phyloP scores from a whole-genome alignment of 140 eudicot species.

The Flaveria floridana region DNA sequence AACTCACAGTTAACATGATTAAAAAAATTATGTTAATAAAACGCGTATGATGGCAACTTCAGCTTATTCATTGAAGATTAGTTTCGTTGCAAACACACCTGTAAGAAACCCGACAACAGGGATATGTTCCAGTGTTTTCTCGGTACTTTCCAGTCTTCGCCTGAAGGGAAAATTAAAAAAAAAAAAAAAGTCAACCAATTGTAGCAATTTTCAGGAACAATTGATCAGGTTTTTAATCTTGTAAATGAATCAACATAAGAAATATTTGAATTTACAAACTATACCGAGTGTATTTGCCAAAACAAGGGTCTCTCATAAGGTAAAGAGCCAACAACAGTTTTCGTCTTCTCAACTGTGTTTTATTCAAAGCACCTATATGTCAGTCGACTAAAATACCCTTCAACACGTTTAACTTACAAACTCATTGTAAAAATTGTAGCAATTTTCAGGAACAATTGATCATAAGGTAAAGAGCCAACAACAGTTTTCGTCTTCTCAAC shows the following conservation, averaged over 20 bases:
- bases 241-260: not conserved
- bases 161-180: conserved; percentile 34
- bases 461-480: conserved; percentile 88
- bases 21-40: too few species aligned
- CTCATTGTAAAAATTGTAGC: not conserved
- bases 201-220: too few species aligned
- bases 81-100: conserved; percentile 44
- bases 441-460: not conserved
- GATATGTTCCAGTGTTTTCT: conserved; percentile 64
- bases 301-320: conserved; percentile 97
- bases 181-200: not conserved
- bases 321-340: conserved; percentile 79
- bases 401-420: not conserved
- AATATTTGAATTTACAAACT: not conserved
- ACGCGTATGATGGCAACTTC: too few species aligned
- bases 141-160: conserved; percentile 66
- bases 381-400: conserved; percentile 25
- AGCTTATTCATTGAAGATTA: not conserved
- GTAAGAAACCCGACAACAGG: conserved; percentile 80
- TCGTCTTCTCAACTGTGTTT: conserved; percentile 72
- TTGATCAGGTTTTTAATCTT: not conserved
- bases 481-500: conserved; percentile 76
- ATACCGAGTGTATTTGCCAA: conserved; percentile 79
- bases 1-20: too few species aligned
- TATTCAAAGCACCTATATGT: not conserved